Evolutionary conservation across 306 rosid genomes (phyloP), one percentile per base, ranked within the genome.

Genomic region (Astragalus membranaceus): DNA sequence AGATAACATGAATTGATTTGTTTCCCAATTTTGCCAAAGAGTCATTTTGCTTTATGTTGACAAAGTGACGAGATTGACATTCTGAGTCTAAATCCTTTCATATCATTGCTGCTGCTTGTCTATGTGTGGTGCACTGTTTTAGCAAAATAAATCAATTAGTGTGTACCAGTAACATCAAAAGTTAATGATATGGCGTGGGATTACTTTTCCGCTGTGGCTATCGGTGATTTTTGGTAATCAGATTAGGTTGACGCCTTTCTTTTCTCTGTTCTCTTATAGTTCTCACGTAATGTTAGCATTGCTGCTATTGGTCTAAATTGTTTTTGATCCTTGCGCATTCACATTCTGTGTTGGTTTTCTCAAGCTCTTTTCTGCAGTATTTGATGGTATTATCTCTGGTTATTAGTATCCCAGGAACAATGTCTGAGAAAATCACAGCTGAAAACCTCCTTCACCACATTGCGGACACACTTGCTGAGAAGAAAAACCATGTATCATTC

Each of bases 401-500:
- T 54, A 52, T 70, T 52, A 52, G 26, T 62, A 73, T 70, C 61
- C 70, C 61, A 59, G 80, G 81, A 83, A 80, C 75, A 68, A 92
- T 89, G 98, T 68, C 95, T 80, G 95, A 88, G 50, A 88, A 83
- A 80, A 78, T 35, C 20, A 69, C 80, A 47, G 83, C 92, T 5
- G 91, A 79, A 81, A 83, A 85, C 50, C 58, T 85, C 68, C 42
- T 85, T 47, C 61, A 82, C 76, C 85, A 14, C 75, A 58, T 87
- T 74, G 88, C 75, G 77, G 93, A 83, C 47, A 79, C 90, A 56
- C 26, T 88, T 57, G 55, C 87, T 41, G 98, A 93, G 37, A 88
- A 75, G 72, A 70, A 74, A 70, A 87, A 88, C 64, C 30, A 87
- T 13, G 83, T 32, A 14, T 69, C 91, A n/a, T 73, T 83, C 73